Evolutionary conservation across 805 yeast genomes (phyloP), one percentile per base, ranked within the genome.

Genomic region (Saccharomycopsis schoenii): DNA sequence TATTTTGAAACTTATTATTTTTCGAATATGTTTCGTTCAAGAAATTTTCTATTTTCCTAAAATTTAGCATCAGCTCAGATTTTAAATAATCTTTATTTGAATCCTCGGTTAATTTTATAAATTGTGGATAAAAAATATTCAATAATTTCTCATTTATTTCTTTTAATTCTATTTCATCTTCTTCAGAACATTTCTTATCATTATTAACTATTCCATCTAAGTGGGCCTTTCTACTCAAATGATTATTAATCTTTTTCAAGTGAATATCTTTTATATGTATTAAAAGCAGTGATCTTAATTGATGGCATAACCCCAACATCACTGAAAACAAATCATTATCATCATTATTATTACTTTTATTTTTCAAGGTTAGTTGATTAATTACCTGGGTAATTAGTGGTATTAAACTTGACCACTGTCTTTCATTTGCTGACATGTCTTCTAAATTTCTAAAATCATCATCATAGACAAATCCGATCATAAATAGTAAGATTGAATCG

Each of bases 391-490:
- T 15, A n/a, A 64, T 21, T 41, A 58, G 60, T 14, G 64, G 65
- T 6, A 58, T 36, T 14, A 64, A 55, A 51, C 58, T 51, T 17
- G 29, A 17, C 66, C 66, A 64, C 21, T 60, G 61, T 14, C 43
- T 36, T 37, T 64, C 65, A 37, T 50, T 62, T 9, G 62, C 56
- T 3, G 43, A 29, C 17, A 60, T 12, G 14, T 39, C 41, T 6
- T 64, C 60, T 2, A 60, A 15, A 21, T 15, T 25, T 24, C 61
- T 19, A 6, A 58, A 21, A n/a, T 54, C 36, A 37, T 64, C 66
- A 40, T 64, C 65, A 43, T 60, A 64, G 37, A 50, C 51, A 43
- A 62, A 64, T 9, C 61, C 63, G 43, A 56, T 51, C 61, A 63
- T 59, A 40, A 61, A 63, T 17, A 60, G 19, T n/a, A 61, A 19